Percentiles rank a stretch among this genome's conserved stretches.
These are phyloP conservation scores for Yueomyces sinensis DNA, from an alignment of 805 yeast genomes.

Conservation along the genomic window DNA sequence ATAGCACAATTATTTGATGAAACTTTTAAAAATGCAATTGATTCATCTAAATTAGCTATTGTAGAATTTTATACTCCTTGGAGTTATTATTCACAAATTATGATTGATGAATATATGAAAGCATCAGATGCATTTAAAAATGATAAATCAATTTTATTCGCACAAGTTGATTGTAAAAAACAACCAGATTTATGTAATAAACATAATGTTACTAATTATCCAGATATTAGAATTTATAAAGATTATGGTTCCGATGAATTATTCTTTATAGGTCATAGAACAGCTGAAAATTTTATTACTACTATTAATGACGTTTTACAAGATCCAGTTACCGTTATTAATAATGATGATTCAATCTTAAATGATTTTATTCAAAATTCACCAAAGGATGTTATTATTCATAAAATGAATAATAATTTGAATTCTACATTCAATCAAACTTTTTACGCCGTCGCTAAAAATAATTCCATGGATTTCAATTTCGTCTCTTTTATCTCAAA, in stretches of 20 bases:
- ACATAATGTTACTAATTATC: slow-evolving; percentile 43
- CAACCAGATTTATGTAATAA: slow-evolving; percentile 27
- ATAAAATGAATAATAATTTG: slow-evolving; percentile 44
- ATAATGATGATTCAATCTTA: slow-evolving; percentile 26
- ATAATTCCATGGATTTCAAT: slow-evolving; percentile 46
- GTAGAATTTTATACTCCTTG: slow-evolving; percentile 90
- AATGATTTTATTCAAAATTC: slow-evolving; percentile 4
- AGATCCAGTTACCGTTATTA: slow-evolving; percentile 14
- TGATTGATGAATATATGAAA: slow-evolving; percentile 61
- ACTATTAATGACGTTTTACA: slow-evolving; percentile 32
- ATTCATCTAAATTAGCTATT: slow-evolving; percentile 43
- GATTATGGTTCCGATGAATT: slow-evolving; percentile 23
- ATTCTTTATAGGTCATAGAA: not conserved
- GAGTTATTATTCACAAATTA: slow-evolving; percentile 89
- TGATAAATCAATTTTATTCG: slow-evolving; percentile 29
- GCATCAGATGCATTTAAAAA: slow-evolving; percentile 75
- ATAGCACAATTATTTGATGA: not conserved
- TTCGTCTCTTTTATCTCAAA: slow-evolving; percentile 36
- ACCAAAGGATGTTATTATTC: slow-evolving; percentile 29
- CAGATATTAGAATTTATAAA: slow-evolving; percentile 58
- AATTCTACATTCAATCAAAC: slow-evolving; percentile 34
- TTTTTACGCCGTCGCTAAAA: slow-evolving; percentile 47
- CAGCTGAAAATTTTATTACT: slow-evolving; percentile 26
- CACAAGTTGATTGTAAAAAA: slow-evolving; percentile 66
- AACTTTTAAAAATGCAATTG: slow-evolving; percentile 25